phyloP scores from a whole-genome alignment of 306 rosid genomes.

The Pterocarpus santalinus region DNA sequence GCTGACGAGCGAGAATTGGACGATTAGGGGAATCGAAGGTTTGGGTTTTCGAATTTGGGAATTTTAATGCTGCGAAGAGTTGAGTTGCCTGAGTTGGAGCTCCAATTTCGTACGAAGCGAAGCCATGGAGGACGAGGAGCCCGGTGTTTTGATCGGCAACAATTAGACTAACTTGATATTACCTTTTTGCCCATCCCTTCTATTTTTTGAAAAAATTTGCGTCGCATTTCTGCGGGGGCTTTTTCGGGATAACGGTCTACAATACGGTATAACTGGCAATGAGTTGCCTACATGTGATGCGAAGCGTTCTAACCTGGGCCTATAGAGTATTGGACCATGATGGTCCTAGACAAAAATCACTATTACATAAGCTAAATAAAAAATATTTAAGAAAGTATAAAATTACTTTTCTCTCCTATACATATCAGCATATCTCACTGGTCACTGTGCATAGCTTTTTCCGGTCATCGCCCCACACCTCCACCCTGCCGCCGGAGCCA shows the following conservation, averaged over 20 bases:
- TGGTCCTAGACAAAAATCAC: no score
- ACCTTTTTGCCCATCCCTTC: slow-evolving; percentile 59
- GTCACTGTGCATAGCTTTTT: no score
- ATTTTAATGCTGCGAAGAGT: slow-evolving; percentile 33
- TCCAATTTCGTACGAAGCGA: slow-evolving; percentile 75
- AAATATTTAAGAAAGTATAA: no score
- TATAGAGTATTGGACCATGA: no score
- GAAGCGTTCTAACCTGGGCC: background rate
- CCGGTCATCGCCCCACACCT: no score
- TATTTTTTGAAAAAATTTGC: background rate
- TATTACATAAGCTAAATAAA: no score
- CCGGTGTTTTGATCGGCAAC: slow-evolving; percentile 91
- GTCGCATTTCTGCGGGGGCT: slow-evolving; percentile 29
- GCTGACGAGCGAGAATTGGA: slow-evolving; percentile 36
- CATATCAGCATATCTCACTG: no score
- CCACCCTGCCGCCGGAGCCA: no score
- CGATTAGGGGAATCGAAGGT: slow-evolving; percentile 41
- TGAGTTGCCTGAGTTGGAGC: slow-evolving; percentile 61
- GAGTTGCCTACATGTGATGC: slow-evolving; percentile 47
- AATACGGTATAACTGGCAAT: slow-evolving; percentile 53
- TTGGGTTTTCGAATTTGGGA: slow-evolving; percentile 47
- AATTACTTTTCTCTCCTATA: no score
- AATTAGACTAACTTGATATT: slow-evolving; percentile 50
- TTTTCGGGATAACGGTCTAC: slow-evolving; percentile 2
- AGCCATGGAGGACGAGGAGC: slow-evolving; percentile 78